Conservation (phyloP, 805 yeast species). For the Saccharomyces mikatae region DNA sequence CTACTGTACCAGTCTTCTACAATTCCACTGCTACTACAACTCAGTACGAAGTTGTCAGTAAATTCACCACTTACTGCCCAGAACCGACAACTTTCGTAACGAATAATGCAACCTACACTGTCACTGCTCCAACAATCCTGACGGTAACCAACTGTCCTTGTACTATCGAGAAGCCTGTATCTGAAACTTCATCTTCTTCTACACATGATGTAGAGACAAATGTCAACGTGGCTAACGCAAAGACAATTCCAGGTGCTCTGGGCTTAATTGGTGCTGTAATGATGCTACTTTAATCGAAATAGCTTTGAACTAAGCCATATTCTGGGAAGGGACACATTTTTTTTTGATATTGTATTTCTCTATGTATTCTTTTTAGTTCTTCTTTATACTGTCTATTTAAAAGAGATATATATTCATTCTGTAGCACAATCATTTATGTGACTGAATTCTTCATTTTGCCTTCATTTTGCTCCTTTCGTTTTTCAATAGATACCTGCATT, state of each 20-base stretch:
- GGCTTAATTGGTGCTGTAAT: slow-evolving; percentile 6
- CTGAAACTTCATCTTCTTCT: slow-evolving; percentile 4
- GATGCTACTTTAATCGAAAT: slow-evolving; percentile 6
- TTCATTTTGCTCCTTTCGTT: no score
- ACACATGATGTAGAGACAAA: not conserved
- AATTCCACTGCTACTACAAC: slow-evolving; percentile 4
- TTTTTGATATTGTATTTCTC: not conserved
- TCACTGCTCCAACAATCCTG: slow-evolving; percentile 69
- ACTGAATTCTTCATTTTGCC: not conserved
- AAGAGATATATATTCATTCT: no score
- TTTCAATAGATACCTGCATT: no score
- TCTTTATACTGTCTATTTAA: not conserved
- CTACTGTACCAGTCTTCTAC: not conserved
- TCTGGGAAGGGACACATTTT: not conserved
- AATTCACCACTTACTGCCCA: slow-evolving; percentile 77
- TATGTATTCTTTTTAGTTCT: not conserved
- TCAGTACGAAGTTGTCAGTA: slow-evolving; percentile 45
- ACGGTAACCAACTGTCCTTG: slow-evolving; percentile 85
- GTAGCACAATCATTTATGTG: not conserved
- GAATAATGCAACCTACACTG: slow-evolving; percentile 63
- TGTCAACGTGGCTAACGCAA: slow-evolving; percentile 8
- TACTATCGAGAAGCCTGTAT: slow-evolving; percentile 37
- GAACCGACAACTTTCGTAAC: slow-evolving; percentile 54
- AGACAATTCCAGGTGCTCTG: slow-evolving; percentile 8
- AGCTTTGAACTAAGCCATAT: not conserved